These are phyloP conservation scores for Cladorrhinum sp. DNA, from an alignment of 2,329 filamentous ascomycete species.

Conservation along the genomic window DNA sequence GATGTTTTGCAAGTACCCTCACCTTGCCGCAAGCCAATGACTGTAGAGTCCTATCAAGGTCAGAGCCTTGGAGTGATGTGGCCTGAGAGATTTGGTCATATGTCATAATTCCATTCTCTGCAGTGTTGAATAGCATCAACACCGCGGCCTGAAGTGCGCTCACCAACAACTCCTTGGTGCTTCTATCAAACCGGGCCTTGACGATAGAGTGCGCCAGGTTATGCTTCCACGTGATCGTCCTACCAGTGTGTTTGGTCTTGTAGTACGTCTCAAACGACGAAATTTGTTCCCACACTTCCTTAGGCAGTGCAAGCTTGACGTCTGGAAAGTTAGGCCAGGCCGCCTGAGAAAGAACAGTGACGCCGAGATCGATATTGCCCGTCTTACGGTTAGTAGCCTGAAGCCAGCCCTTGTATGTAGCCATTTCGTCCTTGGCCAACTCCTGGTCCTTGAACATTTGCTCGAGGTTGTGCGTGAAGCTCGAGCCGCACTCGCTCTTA, in stretches of 20 bases:
- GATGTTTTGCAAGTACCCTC: slow-evolving; percentile 79
- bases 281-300: slow-evolving; percentile 71
- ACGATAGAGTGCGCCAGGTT: slow-evolving; percentile 87
- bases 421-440: slow-evolving; percentile 87
- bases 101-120: slow-evolving; percentile 61
- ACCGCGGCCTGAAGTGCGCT: slow-evolving; percentile 91
- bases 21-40: slow-evolving; percentile 90
- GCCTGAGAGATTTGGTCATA: slow-evolving; percentile 73
- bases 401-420: slow-evolving; percentile 72
- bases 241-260: slow-evolving; percentile 81
- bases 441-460: slow-evolving; percentile 99
- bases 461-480: slow-evolving; percentile 95
- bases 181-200: slow-evolving; percentile 74
- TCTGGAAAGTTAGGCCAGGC: slow-evolving; percentile 94
- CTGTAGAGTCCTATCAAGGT: slow-evolving; percentile 87
- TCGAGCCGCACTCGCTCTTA: slow-evolving; percentile 87
- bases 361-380: slow-evolving; percentile 67
- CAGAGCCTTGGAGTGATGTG: slow-evolving; percentile 70
- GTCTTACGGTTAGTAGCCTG: slow-evolving; percentile 44
- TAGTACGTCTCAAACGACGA: slow-evolving; percentile 83
- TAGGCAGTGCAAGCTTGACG: slow-evolving; percentile 62
- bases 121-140: slow-evolving; percentile 81
- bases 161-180: slow-evolving; percentile 82
- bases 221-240: slow-evolving; percentile 88
- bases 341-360: slow-evolving; percentile 85